phyloP scores from a whole-genome alignment of 352 stramenopile genomes.

The Blastocystis sp. region DNA sequence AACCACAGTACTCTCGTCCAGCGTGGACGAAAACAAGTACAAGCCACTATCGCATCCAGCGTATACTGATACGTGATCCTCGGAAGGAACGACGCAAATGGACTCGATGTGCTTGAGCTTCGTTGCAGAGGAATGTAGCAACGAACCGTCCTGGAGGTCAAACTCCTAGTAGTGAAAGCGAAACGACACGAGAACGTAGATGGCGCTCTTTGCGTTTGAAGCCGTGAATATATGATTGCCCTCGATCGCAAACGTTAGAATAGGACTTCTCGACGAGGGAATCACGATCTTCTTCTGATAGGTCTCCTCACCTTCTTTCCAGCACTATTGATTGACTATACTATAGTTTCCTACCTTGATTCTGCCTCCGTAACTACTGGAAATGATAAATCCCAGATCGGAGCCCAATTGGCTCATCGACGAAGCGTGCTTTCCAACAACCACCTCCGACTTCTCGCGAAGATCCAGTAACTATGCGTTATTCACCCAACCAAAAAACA shows the following conservation, averaged over 20 bases:
- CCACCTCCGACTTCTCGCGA: background rate
- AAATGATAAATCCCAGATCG: background rate
- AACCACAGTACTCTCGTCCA: too few relatives aligned
- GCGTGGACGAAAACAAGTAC: too few relatives aligned
- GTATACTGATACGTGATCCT: background rate
- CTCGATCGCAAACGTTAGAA: background rate
- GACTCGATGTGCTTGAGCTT: background rate
- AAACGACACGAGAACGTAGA: background rate
- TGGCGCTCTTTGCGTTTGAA: background rate
- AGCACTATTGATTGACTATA: background rate
- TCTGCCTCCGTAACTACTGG: background rate
- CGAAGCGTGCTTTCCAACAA: background rate
- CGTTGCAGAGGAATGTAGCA: background rate
- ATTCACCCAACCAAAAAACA: too few relatives aligned
- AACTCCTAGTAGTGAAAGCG: background rate
- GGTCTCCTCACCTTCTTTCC: background rate
- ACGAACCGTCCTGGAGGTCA: background rate
- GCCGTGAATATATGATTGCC: background rate
- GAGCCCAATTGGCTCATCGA: background rate
- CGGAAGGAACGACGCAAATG: background rate
- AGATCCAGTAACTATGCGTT: background rate
- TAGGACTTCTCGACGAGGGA: background rate
- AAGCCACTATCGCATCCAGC: background rate
- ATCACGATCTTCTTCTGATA: background rate
- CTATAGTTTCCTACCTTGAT: background rate